A percentile compares a stretch with the other conserved stretches of the same genome.
Evolutionary conservation across 129 eudicot genomes (phyloP).

Genomic region (Ambrosia trifida): DNA sequence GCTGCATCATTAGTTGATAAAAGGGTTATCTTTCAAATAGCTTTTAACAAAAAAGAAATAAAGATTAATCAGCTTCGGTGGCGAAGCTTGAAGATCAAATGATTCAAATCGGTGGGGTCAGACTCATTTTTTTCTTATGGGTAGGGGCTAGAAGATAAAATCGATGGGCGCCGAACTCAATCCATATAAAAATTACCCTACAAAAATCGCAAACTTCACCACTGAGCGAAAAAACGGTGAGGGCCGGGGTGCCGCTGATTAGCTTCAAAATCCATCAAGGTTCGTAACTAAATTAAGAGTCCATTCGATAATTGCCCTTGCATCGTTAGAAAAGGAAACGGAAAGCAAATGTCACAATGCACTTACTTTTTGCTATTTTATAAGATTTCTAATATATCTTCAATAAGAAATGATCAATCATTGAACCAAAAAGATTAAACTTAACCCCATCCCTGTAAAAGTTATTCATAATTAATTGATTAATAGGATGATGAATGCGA

Average conservation of each 20-base stretch:
- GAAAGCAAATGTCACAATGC: conserved; percentile 27
- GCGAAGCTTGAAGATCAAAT: too few species aligned
- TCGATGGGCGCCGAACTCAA: too few species aligned
- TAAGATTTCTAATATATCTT: neutral
- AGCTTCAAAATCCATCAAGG: neutral
- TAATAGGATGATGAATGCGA: neutral
- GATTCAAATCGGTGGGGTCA: too few species aligned
- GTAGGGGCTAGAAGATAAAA: too few species aligned
- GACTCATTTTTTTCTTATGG: too few species aligned
- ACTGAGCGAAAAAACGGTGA: too few species aligned
- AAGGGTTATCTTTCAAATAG: too few species aligned
- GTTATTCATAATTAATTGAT: neutral
- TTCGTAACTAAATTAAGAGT: conserved; percentile 5
- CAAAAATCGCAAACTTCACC: too few species aligned
- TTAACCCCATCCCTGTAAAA: conserved; percentile 34
- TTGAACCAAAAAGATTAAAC: conserved; percentile 55
- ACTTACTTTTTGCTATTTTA: conserved; percentile 21
- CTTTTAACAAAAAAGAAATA: too few species aligned
- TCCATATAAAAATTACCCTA: too few species aligned
- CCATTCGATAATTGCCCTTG: neutral
- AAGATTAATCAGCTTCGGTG: neutral
- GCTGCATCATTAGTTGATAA: too few species aligned
- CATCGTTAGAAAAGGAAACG: conserved; percentile 2
- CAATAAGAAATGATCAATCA: conserved; percentile 39
- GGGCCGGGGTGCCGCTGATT: too few species aligned